phyloP scores from a whole-genome alignment of 208 protist species.

The Trypanosoma congolense region DNA sequence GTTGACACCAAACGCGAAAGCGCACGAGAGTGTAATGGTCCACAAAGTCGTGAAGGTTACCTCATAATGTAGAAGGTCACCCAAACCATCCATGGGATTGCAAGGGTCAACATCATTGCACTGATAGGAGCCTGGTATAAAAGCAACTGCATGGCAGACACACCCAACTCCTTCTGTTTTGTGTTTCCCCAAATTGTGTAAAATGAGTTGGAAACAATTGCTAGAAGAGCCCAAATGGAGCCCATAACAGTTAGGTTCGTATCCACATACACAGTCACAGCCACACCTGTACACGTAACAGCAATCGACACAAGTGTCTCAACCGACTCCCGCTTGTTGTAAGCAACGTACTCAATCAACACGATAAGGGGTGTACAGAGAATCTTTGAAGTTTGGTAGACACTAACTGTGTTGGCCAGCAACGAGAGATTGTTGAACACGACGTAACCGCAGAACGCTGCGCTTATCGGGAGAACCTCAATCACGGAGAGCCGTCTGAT shows the following conservation, averaged over 20 bases:
- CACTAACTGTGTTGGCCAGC: conserved; percentile 67
- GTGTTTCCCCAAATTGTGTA: conserved; percentile 90
- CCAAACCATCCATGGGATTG: conserved; percentile 54
- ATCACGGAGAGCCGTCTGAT: conserved; percentile 32
- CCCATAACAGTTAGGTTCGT: conserved; percentile 54
- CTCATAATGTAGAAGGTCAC: conserved; percentile 37
- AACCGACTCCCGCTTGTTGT: conserved; percentile 40
- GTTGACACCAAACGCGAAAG: conserved; percentile 85
- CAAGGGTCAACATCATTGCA: conserved; percentile 66
- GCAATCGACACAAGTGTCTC: conserved; percentile 54
- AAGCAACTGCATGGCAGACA: conserved; percentile 81
- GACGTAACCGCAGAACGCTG: conserved; percentile 80
- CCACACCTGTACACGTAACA: conserved; percentile 72
- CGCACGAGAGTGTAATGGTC: conserved; percentile 62
- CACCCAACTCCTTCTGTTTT: conserved; percentile 80
- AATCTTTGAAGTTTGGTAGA: conserved; percentile 87
- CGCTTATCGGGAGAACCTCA: conserved; percentile 54
- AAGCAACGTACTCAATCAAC: conserved; percentile 44
- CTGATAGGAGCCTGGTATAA: conserved; percentile 82
- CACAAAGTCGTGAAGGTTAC: conserved; percentile 55
- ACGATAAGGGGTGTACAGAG: conserved; percentile 79
- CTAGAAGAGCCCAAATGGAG: conserved; percentile 48
- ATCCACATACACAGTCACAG: conserved; percentile 67
- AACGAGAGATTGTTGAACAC: conserved; percentile 89
- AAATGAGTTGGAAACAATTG: conserved; percentile 74